These are phyloP conservation scores for Simplicillium aogashimaense DNA, from an alignment of 2,329 filamentous ascomycete species.

Conservation along the genomic window DNA sequence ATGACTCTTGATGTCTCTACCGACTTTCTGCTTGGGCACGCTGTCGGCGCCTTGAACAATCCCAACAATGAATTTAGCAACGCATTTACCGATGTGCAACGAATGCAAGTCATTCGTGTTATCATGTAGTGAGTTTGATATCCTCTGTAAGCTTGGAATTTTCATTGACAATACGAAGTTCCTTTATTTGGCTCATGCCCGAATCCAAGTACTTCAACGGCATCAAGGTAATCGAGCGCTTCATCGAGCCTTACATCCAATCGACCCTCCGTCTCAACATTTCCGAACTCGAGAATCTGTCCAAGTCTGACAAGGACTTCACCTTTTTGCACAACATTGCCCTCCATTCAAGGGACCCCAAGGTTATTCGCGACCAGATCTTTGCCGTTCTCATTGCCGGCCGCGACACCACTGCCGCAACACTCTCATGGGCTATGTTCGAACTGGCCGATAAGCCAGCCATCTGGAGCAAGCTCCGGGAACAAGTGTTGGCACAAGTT, in stretches of 20 bases:
- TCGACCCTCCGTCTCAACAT: conserved; percentile 57
- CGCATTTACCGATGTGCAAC: not conserved
- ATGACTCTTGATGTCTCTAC: conserved; percentile 79
- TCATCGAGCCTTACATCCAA: conserved; percentile 72
- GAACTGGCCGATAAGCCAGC: conserved; percentile 66
- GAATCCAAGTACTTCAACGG: conserved; percentile 51
- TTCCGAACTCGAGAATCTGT: conserved; percentile 63
- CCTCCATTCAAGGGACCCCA: conserved; percentile 62
- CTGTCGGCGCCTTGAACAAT: not conserved
- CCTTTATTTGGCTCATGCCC: conserved; percentile 33
- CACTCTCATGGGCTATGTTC: conserved; percentile 73
- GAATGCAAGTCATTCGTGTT: not conserved
- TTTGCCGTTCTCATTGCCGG: conserved; percentile 76
- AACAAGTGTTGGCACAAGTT: conserved; percentile 59
- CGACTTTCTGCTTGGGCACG: conserved; percentile 67
- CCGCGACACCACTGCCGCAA: conserved; percentile 76
- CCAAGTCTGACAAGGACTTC: conserved; percentile 61
- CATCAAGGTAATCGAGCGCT: conserved; percentile 61
- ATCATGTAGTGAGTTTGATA: not conserved
- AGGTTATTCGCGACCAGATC: conserved; percentile 74
- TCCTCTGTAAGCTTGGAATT: conserved; percentile 28
- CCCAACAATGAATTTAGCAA: not conserved
- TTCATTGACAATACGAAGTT: conserved; percentile 2
- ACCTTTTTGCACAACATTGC: conserved; percentile 84
- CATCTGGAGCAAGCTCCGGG: conserved; percentile 56